Base-by-base conservation (phyloP, 768 basidiomycete species). In the Dentipellis fragilis region DNA sequence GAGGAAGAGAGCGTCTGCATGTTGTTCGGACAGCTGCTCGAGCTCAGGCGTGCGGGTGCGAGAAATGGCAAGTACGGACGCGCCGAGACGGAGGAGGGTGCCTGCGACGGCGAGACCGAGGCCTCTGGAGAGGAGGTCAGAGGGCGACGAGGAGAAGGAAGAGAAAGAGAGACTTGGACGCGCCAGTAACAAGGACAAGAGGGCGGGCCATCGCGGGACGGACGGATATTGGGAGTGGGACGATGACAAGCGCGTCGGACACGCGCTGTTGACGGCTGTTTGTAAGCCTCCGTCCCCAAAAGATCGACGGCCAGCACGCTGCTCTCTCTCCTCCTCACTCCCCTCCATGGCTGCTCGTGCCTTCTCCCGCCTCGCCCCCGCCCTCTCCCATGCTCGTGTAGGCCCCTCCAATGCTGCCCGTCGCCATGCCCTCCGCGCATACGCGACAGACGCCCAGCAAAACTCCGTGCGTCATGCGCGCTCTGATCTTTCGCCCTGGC, bases 131-230 rank as follows among this genome's bases (percentile, higher is more conserved):
- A 59, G 46, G 57, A 59, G 55, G 56, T 19, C 49, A 57, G 51
- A 54, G 17, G 2, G 51, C 7, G 17, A 11, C 38, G 47, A 76
- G 75, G n/a, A 36, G 39, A 51, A 56, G 5, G 48, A 40, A 7
- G 3, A 35, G 21, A 51, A 21, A 12, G 45, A 50, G 39, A 10
- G 47, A 88, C 87, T 77, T 89, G 54, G 89, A 93, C 17, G 89
- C 93, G 54, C 94, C 93, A 56, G 93, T 89, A 60, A 95, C 76
- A 54, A 93, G 67, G 35, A 93, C 75, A 53, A 87, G 80, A 4
- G 84, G 82, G 57, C 72, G 77, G 39, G 64, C 12, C 62, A 69
- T 67, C n/a, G n/a, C n/a, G n/a, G 56, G 54, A 12, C n/a, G 40
- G 17, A 49, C 6, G 57, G 52, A 29, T 45, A 29, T 51, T 39